Conservation (phyloP, 164 flowering plant genomes). For the Sextonia rubra region DNA sequence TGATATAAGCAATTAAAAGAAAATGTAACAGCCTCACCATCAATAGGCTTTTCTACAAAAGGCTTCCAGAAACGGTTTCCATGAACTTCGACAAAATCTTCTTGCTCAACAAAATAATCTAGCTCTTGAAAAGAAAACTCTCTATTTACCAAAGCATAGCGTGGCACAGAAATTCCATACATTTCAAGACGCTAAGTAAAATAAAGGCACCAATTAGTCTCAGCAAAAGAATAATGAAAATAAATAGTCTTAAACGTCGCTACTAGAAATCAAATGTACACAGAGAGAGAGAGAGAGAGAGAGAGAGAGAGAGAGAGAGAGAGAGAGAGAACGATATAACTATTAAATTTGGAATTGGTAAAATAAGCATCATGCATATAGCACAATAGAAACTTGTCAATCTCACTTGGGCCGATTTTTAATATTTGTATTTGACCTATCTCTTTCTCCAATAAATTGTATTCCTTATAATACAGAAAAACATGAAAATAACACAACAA, state of each 20-base stretch:
- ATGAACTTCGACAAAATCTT: conserved; percentile 96
- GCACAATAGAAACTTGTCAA: no score
- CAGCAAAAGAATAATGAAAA: no score
- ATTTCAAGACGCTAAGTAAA: conserved; percentile 66
- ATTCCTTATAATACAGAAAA: not conserved
- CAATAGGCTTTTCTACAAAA: conserved; percentile 96
- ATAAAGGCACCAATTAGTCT: conserved; percentile 17
- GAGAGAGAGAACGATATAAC: not conserved
- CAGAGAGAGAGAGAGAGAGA: not conserved
- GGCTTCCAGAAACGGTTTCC: conserved; percentile 98
- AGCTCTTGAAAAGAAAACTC: conserved; percentile 76
- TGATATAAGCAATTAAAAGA: not conserved
- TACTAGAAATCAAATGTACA: not conserved
- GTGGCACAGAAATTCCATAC: conserved; percentile 93
- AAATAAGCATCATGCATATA: not conserved
- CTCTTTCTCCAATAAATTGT: no score
- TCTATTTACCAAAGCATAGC: conserved; percentile 92
- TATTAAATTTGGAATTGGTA: not conserved
- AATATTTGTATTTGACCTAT: no score
- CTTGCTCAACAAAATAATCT: conserved; percentile 91
- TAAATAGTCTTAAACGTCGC: no score
- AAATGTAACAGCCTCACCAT: conserved; percentile 50
- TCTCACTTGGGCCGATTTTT: not conserved
- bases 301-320: not conserved
- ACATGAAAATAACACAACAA: no score